Percentiles rank a stretch among this genome's conserved stretches.
These are phyloP conservation scores for Lophiotrema nucula DNA, from an alignment of 495 filamentous ascomycete genomes.

Conservation along the genomic window DNA sequence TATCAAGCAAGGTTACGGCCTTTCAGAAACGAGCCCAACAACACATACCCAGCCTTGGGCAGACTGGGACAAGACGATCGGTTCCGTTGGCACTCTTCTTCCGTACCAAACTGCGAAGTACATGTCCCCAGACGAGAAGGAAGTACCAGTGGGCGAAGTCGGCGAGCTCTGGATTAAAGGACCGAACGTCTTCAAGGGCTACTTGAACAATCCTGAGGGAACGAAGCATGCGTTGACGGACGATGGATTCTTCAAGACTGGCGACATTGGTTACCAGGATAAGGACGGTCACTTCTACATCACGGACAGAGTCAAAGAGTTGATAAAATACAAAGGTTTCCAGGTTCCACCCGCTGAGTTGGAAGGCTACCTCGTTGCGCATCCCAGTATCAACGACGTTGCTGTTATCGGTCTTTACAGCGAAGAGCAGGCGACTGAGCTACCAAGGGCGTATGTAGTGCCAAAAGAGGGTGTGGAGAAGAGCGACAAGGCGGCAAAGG, in stretches of 20 bases:
- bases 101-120: conserved; percentile 85
- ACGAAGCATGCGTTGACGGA: conserved; percentile 63
- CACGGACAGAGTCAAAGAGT: conserved; percentile 54
- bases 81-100: conserved; percentile 75
- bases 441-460: conserved; percentile 44
- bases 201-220: conserved; percentile 66
- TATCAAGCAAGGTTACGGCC: conserved; percentile 48
- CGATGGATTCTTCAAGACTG: conserved; percentile 83
- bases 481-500: conserved; percentile 29
- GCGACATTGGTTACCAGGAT: conserved; percentile 66
- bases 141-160: conserved; percentile 42
- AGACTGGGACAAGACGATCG: conserved; percentile 74
- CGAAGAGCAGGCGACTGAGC: conserved; percentile 41
- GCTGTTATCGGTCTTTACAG: conserved; percentile 45
- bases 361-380: conserved; percentile 38
- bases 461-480: conserved; percentile 28
- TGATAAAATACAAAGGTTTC: conserved; percentile 56
- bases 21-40: conserved; percentile 61
- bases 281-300: conserved; percentile 55
- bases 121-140: conserved; percentile 49
- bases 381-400: conserved; percentile 40
- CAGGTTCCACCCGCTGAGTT: conserved; percentile 45
- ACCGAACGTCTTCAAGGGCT: conserved; percentile 73
- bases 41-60: conserved; percentile 62
- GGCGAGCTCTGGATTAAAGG: conserved; percentile 70